Percentiles rank a stretch among this genome's conserved stretches.
These are phyloP conservation scores for Amanita thiersii DNA, from an alignment of 768 basidiomycete species.

Conservation along the genomic window DNA sequence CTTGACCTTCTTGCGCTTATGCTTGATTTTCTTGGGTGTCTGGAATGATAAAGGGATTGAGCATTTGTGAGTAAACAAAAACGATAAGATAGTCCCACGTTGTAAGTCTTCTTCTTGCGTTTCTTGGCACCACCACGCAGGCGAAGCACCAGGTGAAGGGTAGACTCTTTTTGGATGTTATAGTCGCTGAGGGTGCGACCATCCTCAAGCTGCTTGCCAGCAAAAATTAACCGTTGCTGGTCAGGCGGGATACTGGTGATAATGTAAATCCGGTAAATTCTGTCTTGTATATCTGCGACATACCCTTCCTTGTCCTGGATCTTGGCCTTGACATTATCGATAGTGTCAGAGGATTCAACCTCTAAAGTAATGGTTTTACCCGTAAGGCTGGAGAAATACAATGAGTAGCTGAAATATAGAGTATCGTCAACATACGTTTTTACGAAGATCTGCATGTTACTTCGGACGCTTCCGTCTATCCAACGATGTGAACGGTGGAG, in stretches of 20 bases:
- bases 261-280: slow-evolving; percentile 7
- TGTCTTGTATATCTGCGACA: slow-evolving; percentile 16
- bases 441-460: slow-evolving; percentile 94
- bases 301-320: slow-evolving; percentile 97
- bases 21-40: slow-evolving; percentile 99
- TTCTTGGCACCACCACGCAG: slow-evolving; percentile 99
- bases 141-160: slow-evolving; percentile 93
- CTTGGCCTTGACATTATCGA: slow-evolving; percentile 97
- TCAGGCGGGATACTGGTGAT: slow-evolving; percentile 87
- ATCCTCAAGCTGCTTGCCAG: slow-evolving; percentile 99
- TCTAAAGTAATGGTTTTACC: slow-evolving; percentile 98
- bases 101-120: slow-evolving; percentile 99
- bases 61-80: background rate
- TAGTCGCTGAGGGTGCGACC: slow-evolving; percentile 93
- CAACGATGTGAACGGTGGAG: slow-evolving; percentile 87
- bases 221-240: slow-evolving; percentile 98
- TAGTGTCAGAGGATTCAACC: slow-evolving; percentile 95
- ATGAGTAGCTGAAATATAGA: slow-evolving; percentile 4
- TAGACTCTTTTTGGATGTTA: slow-evolving; percentile 99
- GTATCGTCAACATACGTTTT: slow-evolving; percentile 62
- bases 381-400: slow-evolving; percentile 62
- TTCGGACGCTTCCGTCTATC: slow-evolving; percentile 76
- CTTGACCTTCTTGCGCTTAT: slow-evolving; percentile 99
- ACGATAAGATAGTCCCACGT: slow-evolving; percentile 33
- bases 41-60: slow-evolving; percentile 17